Evolutionary conservation across 2,329 filamentous ascomycete genomes (phyloP).

Genomic region (Beauveria australis): DNA sequence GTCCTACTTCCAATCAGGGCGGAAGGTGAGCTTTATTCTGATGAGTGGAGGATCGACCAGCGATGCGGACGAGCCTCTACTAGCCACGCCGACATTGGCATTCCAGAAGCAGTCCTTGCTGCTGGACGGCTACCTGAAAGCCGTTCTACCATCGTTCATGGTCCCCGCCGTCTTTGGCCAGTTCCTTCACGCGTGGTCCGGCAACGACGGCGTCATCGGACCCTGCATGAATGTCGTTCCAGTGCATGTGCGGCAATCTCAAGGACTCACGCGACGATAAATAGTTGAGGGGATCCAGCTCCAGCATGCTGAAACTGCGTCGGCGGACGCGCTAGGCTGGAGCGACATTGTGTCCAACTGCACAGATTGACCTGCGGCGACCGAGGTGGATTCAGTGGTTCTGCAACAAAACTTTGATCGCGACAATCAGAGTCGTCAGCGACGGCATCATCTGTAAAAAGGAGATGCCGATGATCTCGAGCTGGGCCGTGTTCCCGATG

Average conservation of each 20-base stretch:
- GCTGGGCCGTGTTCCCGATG: not conserved
- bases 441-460: not conserved
- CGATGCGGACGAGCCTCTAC: not conserved
- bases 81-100: not conserved
- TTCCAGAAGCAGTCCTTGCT: not conserved
- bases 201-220: not conserved
- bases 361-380: not conserved
- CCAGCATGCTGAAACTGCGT: not conserved
- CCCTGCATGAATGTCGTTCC: conserved; percentile 5
- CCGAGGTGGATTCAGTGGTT: not conserved
- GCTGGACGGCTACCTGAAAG: not conserved
- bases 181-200: conserved; percentile 2
- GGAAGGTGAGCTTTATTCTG: not conserved
- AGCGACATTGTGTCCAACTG: not conserved
- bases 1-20: not conserved
- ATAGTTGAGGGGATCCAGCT: not conserved
- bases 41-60: not conserved
- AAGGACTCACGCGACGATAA: not conserved
- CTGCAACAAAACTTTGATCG: conserved; percentile 6
- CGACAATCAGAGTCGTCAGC: not conserved
- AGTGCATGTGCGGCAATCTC: not conserved
- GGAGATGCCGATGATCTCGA: not conserved
- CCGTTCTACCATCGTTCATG: not conserved
- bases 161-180: not conserved
- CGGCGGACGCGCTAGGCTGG: not conserved